Evolutionary conservation across 73 alveolate genomes (phyloP).

Genomic region (Paramecium octaurelia): DNA sequence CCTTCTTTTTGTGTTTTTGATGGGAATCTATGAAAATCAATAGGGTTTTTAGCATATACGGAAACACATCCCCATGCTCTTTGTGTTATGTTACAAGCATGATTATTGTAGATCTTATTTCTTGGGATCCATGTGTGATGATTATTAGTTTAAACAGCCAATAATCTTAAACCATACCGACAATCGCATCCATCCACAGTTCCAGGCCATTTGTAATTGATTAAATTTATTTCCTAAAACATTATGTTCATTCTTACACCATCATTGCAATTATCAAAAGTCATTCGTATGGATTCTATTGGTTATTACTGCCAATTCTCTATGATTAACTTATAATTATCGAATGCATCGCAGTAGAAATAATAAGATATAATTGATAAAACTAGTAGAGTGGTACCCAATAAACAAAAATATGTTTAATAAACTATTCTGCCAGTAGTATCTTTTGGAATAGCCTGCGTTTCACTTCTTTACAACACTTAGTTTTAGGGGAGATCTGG

Average conservation of each 20-base stretch:
- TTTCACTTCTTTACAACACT: background rate
- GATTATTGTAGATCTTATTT: background rate
- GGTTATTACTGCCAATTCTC: background rate
- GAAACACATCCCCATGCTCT: background rate
- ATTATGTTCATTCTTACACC: background rate
- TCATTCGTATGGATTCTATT: background rate
- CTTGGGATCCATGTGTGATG: background rate
- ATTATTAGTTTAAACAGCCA: background rate
- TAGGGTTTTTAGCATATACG: background rate
- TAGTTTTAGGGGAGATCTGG: background rate
- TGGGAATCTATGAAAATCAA: background rate
- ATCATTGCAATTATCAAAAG: background rate
- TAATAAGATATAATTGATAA: background rate
- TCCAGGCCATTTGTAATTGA: slow-evolving; percentile 1
- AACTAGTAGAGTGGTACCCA: background rate
- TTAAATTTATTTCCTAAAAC: background rate
- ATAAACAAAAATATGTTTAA: background rate
- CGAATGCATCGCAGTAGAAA: background rate
- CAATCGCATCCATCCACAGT: slow-evolving; percentile 23
- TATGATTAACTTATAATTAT: background rate
- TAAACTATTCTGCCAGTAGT: background rate
- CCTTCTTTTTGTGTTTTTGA: background rate
- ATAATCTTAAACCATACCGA: background rate
- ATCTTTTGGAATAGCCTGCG: background rate
- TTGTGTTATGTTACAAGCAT: slow-evolving; percentile 29